These are phyloP conservation scores for Cotoneaster glaucophyllus DNA, from an alignment of 306 rosid genomes.

Conservation along the genomic window DNA sequence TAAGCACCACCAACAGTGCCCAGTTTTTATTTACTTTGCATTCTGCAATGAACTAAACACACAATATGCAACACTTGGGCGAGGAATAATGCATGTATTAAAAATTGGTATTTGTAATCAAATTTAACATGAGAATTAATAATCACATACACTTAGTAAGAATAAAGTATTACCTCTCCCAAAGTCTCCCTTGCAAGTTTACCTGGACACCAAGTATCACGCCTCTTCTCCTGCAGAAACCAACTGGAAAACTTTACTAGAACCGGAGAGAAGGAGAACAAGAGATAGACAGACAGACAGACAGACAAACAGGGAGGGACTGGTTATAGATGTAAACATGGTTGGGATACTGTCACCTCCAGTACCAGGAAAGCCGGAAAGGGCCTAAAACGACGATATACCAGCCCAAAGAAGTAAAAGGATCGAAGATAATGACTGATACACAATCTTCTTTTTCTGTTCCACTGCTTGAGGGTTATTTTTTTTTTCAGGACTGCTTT, in stretches of 20 bases:
- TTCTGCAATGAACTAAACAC: background rate
- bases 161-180: conserved; percentile 47
- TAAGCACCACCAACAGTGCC: background rate
- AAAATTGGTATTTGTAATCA: conserved; percentile 11
- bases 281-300: background rate
- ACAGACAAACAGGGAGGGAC: background rate
- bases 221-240: conserved; percentile 71
- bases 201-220: conserved; percentile 94
- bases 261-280: conserved; percentile 1
- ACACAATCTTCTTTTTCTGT: background rate
- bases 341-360: background rate
- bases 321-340: background rate
- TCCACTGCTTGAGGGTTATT: background rate
- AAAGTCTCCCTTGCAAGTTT: conserved; percentile 42
- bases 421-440: background rate
- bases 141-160: conserved; percentile 2
- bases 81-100: background rate
- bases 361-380: background rate
- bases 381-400: background rate
- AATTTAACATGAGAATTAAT: conserved; percentile 1
- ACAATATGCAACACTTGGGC: background rate
- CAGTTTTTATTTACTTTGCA: background rate
- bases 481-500: background rate
- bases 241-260: conserved; percentile 27
- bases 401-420: background rate